Percentiles rank a stretch among this genome's conserved stretches.
Conservation (phyloP, 2,329 filamentous ascomycete genomes). For the Colletotrichum karsti region DNA sequence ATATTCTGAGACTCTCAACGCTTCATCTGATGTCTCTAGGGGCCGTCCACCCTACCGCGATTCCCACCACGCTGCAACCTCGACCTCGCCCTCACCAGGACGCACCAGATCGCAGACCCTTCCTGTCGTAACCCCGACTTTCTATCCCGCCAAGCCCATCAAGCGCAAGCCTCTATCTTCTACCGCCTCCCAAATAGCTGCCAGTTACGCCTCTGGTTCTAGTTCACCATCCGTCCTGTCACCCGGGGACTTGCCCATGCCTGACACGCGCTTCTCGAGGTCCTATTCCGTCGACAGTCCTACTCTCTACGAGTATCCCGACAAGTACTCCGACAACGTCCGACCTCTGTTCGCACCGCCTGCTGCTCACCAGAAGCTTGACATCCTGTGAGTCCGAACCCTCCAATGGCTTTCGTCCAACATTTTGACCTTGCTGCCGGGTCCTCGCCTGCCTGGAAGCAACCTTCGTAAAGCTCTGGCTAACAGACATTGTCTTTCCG, state of each 20-base stretch:
- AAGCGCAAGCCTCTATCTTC: conserved; percentile 69
- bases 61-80: conserved; percentile 29
- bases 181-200: conserved; percentile 60
- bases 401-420: not conserved
- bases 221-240: conserved; percentile 33
- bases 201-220: conserved; percentile 53
- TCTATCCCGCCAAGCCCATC: conserved; percentile 42
- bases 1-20: conserved; percentile 29
- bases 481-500: conserved; percentile 2
- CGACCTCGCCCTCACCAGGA: conserved; percentile 31
- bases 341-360: conserved; percentile 26
- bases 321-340: conserved; percentile 11
- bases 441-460: conserved; percentile 1
- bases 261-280: conserved; percentile 63
- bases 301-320: conserved; percentile 67
- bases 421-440: not conserved
- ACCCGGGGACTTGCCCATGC: conserved; percentile 52
- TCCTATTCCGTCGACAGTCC: conserved; percentile 67
- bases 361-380: conserved; percentile 22
- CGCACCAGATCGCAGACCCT: conserved; percentile 30
- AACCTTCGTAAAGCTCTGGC: not conserved
- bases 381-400: conserved; percentile 27
- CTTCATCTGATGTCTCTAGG: conserved; percentile 29
- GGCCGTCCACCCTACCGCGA: conserved; percentile 23
- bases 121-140: conserved; percentile 16